These are phyloP conservation scores for Fusarium hostae DNA, from an alignment of 2,329 filamentous ascomycete species.

Conservation along the genomic window DNA sequence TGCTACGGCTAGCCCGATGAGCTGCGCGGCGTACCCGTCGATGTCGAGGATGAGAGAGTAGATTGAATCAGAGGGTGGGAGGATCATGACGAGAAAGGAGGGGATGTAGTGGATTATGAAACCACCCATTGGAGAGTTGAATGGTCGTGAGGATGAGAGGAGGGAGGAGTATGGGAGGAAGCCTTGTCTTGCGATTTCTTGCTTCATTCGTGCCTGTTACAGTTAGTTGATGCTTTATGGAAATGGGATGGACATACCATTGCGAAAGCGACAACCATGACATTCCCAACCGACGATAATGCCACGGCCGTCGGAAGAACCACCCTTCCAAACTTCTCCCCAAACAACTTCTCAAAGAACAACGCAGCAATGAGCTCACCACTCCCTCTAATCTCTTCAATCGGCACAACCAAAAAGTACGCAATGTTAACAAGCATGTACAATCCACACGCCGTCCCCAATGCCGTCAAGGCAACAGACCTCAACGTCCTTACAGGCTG, in stretches of 20 bases:
- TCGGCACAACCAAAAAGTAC: constrained; percentile 71
- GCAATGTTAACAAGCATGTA: constrained; percentile 75
- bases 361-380: constrained; percentile 75
- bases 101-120: constrained; percentile 76
- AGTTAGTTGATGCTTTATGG: constrained; percentile 21
- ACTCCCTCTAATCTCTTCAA: constrained; percentile 73
- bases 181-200: constrained; percentile 77
- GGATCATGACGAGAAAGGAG: constrained; percentile 71
- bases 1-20: constrained; percentile 68
- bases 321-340: constrained; percentile 64
- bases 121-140: constrained; percentile 73
- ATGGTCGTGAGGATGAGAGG: constrained; percentile 73
- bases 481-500: constrained; percentile 74
- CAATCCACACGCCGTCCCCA: constrained; percentile 70
- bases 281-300: constrained; percentile 74
- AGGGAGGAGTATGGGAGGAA: constrained; percentile 72
- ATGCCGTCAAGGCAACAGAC: constrained; percentile 68
- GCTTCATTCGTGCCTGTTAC: constrained; percentile 71
- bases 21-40: constrained; percentile 73
- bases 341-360: constrained; percentile 74
- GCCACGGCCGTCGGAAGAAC: constrained; percentile 73
- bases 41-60: constrained; percentile 81
- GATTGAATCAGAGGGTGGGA: constrained; percentile 72
- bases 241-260: constrained; percentile 55
- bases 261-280: constrained; percentile 77